Base-by-base conservation (phyloP, 2,329 filamentous ascomycete genomes). In the Xylariaceae sp. region DNA sequence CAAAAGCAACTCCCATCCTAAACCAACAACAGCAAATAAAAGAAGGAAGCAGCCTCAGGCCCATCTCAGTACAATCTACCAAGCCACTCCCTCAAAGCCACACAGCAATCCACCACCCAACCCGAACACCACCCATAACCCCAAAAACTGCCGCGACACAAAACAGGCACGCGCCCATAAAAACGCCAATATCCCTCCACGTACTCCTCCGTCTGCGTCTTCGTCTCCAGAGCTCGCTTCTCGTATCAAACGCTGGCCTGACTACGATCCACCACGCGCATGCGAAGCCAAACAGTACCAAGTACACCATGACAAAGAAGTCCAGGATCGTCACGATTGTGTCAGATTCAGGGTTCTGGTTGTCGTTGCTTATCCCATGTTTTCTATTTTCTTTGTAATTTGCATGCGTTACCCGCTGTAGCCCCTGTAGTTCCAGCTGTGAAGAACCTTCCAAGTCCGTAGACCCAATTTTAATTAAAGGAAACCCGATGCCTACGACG, bases 161-260 rank as follows among this genome's bases (percentile, higher is more conserved):
- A n/a, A 66, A 66, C 28, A 56, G 6, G 0, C 52, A 59, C 4
- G 67, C 67, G 9, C 58, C 61, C 2, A 56, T 33, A 23, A 71
- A 65, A 3, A 67, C 53, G 1, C 24, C 56, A 1, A 65, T 41
- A 21, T 72, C 67, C 21, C 36, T 34, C 62, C 64, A 66, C 29
- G 65, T 67, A 49, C 60, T 67, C 53, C 61, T 40, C 17, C 64
- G 57, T 46, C 29, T 54, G 17, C 59, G 47, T 36, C 59, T 54
- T 14, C 69, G 60, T 37, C 19, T 58, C 68, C 68, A 67, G 6
- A 70, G 52, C 5, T 58, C 62, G 46, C 68, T 69, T 12, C 58
- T 45, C 45, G 52, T 50, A 28, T 71, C 64, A 37, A 72, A 69
- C 5, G 63, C 69, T 26, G 69, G 70, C 31, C 50, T 43, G 7